Base-by-base conservation (phyloP, 345 rosid species). In the Dimocarpus longan region DNA sequence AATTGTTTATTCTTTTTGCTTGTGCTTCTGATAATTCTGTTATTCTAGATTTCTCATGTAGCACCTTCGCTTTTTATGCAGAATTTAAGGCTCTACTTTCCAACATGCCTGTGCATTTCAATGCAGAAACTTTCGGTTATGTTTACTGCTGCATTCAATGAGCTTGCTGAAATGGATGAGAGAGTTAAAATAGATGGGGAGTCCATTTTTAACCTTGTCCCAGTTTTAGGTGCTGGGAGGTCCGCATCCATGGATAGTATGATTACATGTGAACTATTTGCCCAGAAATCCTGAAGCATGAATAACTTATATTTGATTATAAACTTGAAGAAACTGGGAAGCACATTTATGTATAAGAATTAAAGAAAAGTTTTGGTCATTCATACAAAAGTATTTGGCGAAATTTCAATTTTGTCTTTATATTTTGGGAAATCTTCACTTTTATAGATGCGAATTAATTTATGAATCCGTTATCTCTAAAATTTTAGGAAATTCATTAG, bases 221-320 rank as follows among this genome's bases (percentile, higher is more conserved):
- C 98, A 0, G 94, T 93, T 43, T 66, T 89, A 39, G 90, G 92
- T 80, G 82, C 89, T 62, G 98, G 98, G 26, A 84, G 73, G 71
- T 89, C 88, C 37, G 84, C 85, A 40, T 80, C 88, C 15, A 86
- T 91, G 75, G 87, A 92, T 67, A 85, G 91, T 83, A 37, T 90
- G 76, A 81, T 96, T 81, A 85, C 95, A 4, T 93, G 93, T 70
- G 98, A 93, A 78, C 80, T 93, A 69, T 82, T 93, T 59, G 89
- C 93, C 10, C 86, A 78, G 76, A 93, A 85, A 85, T 86, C 83
- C 37, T 90, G 88, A 87, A 24, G 76, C 40, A 19, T 76, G 37
- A 62, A 22, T 71, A 5, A 60, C 24, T 46, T 50, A 37, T 24
- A 2, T 43, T 56, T 21, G 4, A 43, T 1, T 9, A 0, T 11